Conservation (phyloP, 352 stramenopile species). For the Phytophthora tentaculata region DNA sequence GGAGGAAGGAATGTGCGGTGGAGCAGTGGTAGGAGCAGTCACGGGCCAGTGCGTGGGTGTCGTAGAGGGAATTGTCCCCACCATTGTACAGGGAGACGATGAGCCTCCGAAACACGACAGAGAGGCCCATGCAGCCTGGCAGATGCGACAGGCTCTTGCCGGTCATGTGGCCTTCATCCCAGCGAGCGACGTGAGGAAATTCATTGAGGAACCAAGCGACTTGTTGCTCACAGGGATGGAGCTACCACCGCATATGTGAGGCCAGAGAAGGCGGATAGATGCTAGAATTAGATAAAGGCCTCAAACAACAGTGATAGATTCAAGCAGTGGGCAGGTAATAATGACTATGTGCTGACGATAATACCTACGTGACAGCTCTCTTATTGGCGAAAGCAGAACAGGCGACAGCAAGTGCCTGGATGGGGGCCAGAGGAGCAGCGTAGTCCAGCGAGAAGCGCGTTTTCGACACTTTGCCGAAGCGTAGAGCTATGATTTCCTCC, state of each 20-base stretch:
- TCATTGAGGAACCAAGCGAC: slow-evolving; percentile 44
- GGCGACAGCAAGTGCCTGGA: slow-evolving; percentile 85
- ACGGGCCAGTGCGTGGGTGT: slow-evolving; percentile 63
- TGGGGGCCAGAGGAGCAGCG: slow-evolving; percentile 66
- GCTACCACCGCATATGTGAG: slow-evolving; percentile 32
- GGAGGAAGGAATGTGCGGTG: slow-evolving; percentile 85
- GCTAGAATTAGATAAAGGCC: slow-evolving; percentile 33
- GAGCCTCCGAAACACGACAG: slow-evolving; percentile 31
- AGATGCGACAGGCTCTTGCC: slow-evolving; percentile 71
- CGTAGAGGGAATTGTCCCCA: slow-evolving; percentile 81
- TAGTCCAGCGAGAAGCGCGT: slow-evolving; percentile 85
- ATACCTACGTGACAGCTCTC: slow-evolving; percentile 73
- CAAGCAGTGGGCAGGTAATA: too few relatives aligned
- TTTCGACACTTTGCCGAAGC: slow-evolving; percentile 88
- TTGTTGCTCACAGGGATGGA: slow-evolving; percentile 49
- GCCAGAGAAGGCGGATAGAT: not conserved
- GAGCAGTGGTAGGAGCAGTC: slow-evolving; percentile 54
- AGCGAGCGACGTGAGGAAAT: slow-evolving; percentile 48
- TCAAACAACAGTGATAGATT: slow-evolving; percentile 16
- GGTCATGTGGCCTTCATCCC: slow-evolving; percentile 79
- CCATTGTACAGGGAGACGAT: slow-evolving; percentile 26
- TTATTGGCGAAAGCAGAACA: slow-evolving; percentile 89
- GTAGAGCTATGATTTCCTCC: slow-evolving; percentile 59
- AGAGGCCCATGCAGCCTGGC: slow-evolving; percentile 33
- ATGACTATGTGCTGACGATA: slow-evolving; percentile 7